Evolutionary conservation across 2,329 filamentous ascomycete species (phyloP).

Genomic region (Ophiostoma montium): DNA sequence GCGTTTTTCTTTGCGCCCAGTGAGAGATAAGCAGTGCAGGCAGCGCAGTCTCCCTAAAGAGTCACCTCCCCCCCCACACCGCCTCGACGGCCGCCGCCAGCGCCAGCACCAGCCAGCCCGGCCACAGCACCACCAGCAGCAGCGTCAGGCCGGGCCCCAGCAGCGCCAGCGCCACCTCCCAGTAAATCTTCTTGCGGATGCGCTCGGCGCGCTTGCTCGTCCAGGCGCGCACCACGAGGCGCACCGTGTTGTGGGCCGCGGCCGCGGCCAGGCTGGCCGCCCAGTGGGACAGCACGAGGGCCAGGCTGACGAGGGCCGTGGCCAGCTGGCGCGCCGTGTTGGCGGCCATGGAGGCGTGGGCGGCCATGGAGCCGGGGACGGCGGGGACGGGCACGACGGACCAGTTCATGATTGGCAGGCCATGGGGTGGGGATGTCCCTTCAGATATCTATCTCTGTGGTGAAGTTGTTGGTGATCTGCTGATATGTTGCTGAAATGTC

Average conservation of each 20-base stretch:
- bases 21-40: conserved; percentile 16
- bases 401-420: no score
- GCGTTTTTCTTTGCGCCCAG: conserved; percentile 66
- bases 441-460: no score
- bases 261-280: background rate
- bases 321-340: no score
- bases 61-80: conserved; percentile 13
- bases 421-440: no score
- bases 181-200: conserved; percentile 15
- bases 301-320: background rate
- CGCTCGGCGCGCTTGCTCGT: conserved; percentile 7
- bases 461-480: no score
- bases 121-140: conserved; percentile 40
- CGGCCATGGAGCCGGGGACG: no score
- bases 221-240: conserved; percentile 4
- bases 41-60: background rate
- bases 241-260: background rate
- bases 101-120: conserved; percentile 37
- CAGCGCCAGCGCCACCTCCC: conserved; percentile 36
- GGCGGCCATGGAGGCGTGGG: no score
- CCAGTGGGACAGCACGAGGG: background rate
- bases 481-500: no score
- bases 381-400: no score
- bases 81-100: conserved; percentile 20
- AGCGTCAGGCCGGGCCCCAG: conserved; percentile 37